Conservation (phyloP, 31 red algal species). For the Bonnemaisonia californica region DNA sequence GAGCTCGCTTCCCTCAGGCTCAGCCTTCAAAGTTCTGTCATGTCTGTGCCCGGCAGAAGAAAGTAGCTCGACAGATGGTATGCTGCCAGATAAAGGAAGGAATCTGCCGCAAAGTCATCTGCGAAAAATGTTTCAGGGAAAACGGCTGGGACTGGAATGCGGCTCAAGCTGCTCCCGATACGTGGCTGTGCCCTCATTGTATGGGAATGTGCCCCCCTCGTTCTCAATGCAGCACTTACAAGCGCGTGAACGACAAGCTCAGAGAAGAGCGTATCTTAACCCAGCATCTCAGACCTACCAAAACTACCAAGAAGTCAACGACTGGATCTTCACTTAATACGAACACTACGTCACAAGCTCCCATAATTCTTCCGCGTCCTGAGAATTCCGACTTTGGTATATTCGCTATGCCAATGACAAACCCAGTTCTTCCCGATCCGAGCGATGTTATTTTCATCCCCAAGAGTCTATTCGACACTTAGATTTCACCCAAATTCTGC, state of each 20-base stretch:
- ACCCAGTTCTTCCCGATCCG: neutral
- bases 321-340: neutral
- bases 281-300: neutral
- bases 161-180: neutral
- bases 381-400: neutral
- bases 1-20: neutral
- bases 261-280: neutral
- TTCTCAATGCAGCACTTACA: constrained; percentile 3
- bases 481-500: too few species aligned
- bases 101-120: neutral
- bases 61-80: neutral
- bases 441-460: neutral
- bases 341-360: neutral
- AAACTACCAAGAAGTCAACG: neutral
- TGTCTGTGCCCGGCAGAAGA: neutral
- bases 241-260: neutral
- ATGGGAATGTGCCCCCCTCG: neutral
- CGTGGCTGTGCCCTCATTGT: neutral
- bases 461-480: neutral
- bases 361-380: neutral
- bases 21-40: neutral
- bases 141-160: neutral
- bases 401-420: neutral
- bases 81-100: neutral
- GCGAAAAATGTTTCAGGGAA: neutral